These are phyloP conservation scores for Chlorella vulgaris DNA, from an alignment of 139 green algal species.

Conservation along the genomic window DNA sequence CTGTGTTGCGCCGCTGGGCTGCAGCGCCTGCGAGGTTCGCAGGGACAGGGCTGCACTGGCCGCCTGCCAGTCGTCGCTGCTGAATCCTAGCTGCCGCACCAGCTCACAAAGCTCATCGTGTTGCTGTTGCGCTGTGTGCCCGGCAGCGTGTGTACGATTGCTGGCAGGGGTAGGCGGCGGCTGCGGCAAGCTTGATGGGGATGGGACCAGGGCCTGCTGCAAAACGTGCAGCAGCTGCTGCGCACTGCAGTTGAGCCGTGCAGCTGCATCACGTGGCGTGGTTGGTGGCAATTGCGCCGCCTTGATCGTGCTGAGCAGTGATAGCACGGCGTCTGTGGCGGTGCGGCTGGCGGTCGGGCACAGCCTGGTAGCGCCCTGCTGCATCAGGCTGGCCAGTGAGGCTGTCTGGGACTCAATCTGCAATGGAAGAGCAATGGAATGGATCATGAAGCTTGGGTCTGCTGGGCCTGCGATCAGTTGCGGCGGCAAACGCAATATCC, in stretches of 20 bases:
- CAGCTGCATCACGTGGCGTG: background rate
- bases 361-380: background rate
- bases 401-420: background rate
- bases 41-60: background rate
- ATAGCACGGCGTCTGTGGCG: background rate
- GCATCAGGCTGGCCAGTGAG: background rate
- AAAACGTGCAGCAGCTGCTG: background rate
- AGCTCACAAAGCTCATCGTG: background rate
- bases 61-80: slow-evolving; percentile 1
- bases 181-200: background rate
- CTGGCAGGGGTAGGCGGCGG: too few relatives aligned
- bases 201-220: slow-evolving; percentile 5
- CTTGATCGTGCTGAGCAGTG: slow-evolving; percentile 1
- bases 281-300: background rate
- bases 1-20: background rate
- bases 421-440: background rate
- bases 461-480: too few relatives aligned
- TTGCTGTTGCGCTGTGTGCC: background rate
- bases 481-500: too few relatives aligned
- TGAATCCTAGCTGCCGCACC: background rate
- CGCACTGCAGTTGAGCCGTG: background rate
- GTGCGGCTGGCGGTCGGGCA: background rate
- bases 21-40: background rate
- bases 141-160: background rate
- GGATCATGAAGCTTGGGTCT: too few relatives aligned